phyloP scores from a whole-genome alignment of 1,284 basidiomycete species.

The Volvariella surrecta region DNA sequence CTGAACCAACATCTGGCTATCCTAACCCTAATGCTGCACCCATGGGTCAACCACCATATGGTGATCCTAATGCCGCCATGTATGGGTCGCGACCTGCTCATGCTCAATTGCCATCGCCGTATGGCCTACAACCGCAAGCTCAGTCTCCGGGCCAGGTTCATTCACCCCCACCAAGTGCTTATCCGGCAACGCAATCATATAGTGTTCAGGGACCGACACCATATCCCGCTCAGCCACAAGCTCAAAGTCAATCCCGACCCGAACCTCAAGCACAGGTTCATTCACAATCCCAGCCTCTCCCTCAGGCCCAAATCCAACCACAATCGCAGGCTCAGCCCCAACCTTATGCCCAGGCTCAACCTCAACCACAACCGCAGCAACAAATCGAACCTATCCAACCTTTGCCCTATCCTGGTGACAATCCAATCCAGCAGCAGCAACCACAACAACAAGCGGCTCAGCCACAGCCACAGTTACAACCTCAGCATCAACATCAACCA shows the following conservation, averaged over 20 bases:
- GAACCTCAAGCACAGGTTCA: constrained; percentile 4
- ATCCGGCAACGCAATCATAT: constrained; percentile 16
- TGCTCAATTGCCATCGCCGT: constrained; percentile 34
- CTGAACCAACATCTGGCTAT: constrained; percentile 3
- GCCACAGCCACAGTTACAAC: constrained; percentile 15
- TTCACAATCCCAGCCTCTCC: neutral
- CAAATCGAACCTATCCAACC: constrained; percentile 16
- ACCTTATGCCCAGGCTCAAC: constrained; percentile 14
- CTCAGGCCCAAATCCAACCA: constrained; percentile 11
- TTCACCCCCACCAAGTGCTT: constrained; percentile 3
- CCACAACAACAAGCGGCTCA: constrained; percentile 15
- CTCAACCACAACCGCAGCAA: constrained; percentile 14
- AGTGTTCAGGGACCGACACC: constrained; percentile 22
- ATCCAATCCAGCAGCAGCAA: constrained; percentile 5
- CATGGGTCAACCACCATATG: constrained; percentile 13
- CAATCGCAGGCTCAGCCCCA: constrained; percentile 13
- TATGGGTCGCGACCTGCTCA: constrained; percentile 17
- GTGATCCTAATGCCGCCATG: neutral
- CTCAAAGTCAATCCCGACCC: constrained; percentile 7
- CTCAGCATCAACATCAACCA: constrained; percentile 13
- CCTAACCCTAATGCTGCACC: constrained; percentile 13
- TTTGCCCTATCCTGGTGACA: constrained; percentile 17
- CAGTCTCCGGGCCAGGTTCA: constrained; percentile 5
- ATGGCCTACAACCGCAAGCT: constrained; percentile 16
- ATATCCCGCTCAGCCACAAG: constrained; percentile 13